These are phyloP conservation scores for Boletus coccyginus DNA, from an alignment of 768 basidiomycete genomes.

Conservation along the genomic window DNA sequence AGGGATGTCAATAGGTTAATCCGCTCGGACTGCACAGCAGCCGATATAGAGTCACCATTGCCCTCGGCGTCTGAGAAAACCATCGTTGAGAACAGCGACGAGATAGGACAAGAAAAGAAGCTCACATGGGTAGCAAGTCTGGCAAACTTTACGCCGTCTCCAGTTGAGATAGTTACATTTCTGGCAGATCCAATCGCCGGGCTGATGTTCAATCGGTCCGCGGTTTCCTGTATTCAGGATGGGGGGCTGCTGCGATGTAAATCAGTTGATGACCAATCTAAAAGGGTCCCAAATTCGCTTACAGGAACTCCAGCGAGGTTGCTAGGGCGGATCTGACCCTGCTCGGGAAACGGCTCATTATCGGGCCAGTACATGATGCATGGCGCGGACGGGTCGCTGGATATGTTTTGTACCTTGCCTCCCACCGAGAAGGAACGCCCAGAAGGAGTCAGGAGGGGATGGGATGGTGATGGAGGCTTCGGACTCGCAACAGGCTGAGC, in stretches of 20 bases:
- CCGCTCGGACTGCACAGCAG: constrained; percentile 81
- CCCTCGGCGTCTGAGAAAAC: constrained; percentile 69
- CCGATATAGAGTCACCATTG: constrained; percentile 83
- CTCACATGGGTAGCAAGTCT: constrained; percentile 83
- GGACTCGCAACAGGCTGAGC: constrained; percentile 17
- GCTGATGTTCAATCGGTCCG: constrained; percentile 84
- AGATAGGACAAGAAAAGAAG: constrained; percentile 18
- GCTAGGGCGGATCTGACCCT: constrained; percentile 71
- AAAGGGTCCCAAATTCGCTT: constrained; percentile 15
- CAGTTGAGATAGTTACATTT: constrained; percentile 89
- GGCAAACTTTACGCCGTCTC: constrained; percentile 85
- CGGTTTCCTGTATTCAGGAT: constrained; percentile 88
- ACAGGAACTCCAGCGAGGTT: constrained; percentile 55
- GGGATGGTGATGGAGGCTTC: constrained; percentile 46
- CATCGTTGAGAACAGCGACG: constrained; percentile 9
- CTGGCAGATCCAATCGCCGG: constrained; percentile 78
- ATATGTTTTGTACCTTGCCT: constrained; percentile 79
- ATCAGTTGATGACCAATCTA: constrained; percentile 1
- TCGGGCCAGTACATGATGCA: constrained; percentile 92
- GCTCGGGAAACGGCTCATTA: constrained; percentile 80
- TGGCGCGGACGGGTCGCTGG: constrained; percentile 63
- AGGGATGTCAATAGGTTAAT: constrained; percentile 78
- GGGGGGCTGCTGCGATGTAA: constrained; percentile 61
- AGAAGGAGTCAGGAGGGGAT: constrained; percentile 78
- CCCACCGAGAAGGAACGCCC: constrained; percentile 74